A percentile compares a stretch with the other conserved stretches of the same genome.
Conservation (phyloP, 129 eudicot genomes). For the Artemisia tridentata region DNA sequence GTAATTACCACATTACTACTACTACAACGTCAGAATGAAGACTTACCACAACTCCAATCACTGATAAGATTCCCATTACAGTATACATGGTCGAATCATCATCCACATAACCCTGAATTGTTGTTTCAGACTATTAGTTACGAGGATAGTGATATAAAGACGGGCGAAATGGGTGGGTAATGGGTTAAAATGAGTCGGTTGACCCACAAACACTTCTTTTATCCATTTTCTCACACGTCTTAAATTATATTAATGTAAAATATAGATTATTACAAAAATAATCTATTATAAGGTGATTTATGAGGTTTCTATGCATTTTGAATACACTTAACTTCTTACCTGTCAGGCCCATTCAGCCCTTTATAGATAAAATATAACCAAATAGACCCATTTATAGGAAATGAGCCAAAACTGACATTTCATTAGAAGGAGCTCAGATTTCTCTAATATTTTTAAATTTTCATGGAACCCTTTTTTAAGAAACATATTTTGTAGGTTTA, state of each 20-base stretch:
- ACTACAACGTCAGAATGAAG: not conserved
- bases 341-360: too few species aligned
- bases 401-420: too few species aligned
- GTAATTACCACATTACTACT: constrained; percentile 7
- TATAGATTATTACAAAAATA: not conserved
- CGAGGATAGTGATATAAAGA: not conserved
- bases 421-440: not conserved
- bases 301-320: too few species aligned
- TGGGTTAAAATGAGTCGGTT: not conserved
- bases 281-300: too few species aligned
- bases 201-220: not conserved
- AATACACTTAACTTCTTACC: too few species aligned
- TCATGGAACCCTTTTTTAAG: not conserved
- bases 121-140: constrained; percentile 17
- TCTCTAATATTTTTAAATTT: not conserved
- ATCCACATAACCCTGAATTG: constrained; percentile 51
- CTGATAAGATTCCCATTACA: constrained; percentile 59
- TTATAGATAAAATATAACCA: too few species aligned
- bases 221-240: too few species aligned
- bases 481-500: not conserved
- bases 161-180: not conserved
- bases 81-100: constrained; percentile 48
- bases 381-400: too few species aligned
- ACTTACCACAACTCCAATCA: constrained; percentile 87
- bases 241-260: not conserved